phyloP scores from a whole-genome alignment of 1,284 basidiomycete genomes.

The Nidula niveotomentosa region DNA sequence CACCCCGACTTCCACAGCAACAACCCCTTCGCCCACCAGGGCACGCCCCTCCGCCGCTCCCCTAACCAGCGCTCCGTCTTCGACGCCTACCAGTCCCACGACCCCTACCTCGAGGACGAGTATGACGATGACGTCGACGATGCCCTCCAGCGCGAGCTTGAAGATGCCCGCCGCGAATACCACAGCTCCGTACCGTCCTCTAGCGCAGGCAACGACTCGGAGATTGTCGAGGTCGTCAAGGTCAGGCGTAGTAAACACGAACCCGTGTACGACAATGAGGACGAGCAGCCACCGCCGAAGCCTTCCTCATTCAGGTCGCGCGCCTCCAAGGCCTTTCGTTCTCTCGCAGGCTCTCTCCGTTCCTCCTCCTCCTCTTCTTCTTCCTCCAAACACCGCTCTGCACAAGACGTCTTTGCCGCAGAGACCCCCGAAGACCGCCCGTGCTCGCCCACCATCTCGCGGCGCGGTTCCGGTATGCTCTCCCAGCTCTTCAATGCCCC shows the following conservation, averaged over 20 bases:
- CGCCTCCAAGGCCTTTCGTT: conserved; percentile 59
- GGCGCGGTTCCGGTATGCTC: conserved; percentile 32
- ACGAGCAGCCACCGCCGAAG: conserved; percentile 21
- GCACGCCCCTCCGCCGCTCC: background rate
- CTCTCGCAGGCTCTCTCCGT: conserved; percentile 42
- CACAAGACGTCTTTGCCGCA: no score
- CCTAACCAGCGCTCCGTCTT: background rate
- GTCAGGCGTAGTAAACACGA: conserved; percentile 46
- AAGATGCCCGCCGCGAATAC: background rate
- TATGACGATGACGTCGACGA: conserved; percentile 35
- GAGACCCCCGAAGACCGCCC: conserved; percentile 14
- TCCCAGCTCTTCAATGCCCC: conserved; percentile 33
- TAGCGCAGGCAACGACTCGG: conserved; percentile 47
- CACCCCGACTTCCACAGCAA: background rate
- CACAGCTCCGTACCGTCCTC: conserved; percentile 14
- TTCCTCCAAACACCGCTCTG: no score
- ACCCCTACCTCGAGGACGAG: background rate
- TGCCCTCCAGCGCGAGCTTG: conserved; percentile 12
- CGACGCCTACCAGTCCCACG: background rate
- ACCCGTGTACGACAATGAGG: conserved; percentile 19
- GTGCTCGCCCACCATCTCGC: conserved; percentile 22
- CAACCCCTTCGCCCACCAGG: background rate
- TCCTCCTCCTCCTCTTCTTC: conserved; percentile 28
- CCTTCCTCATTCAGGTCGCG: conserved; percentile 55
- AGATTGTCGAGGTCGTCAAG: conserved; percentile 69